Evolutionary conservation across 129 eudicot species (phyloP).

Genomic region (Helianthus tuberosus): DNA sequence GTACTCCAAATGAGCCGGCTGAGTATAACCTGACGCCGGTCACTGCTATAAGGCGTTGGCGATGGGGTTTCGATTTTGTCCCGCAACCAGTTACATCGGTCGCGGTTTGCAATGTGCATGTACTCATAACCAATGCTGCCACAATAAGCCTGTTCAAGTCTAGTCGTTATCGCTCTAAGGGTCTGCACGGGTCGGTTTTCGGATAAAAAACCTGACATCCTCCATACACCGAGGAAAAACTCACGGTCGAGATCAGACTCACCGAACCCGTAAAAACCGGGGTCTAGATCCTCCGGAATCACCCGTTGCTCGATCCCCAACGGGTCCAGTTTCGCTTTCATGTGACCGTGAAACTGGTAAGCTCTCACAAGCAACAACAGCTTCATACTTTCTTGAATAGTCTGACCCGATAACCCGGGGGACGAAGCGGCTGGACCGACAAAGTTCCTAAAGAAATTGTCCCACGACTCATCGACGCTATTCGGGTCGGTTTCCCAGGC

Average conservation of each 20-base stretch:
- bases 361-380: slow-evolving; percentile 86
- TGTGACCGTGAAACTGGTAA: slow-evolving; percentile 93
- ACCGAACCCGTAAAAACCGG: slow-evolving; percentile 66
- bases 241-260: slow-evolving; percentile 95
- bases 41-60: slow-evolving; percentile 63
- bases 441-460: slow-evolving; percentile 87
- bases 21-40: slow-evolving; percentile 86
- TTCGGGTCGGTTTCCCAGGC: slow-evolving; percentile 94
- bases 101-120: slow-evolving; percentile 91
- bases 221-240: slow-evolving; percentile 94
- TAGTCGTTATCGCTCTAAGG: slow-evolving; percentile 67
- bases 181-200: slow-evolving; percentile 98
- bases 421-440: slow-evolving; percentile 80
- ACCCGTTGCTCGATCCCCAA: slow-evolving; percentile 66
- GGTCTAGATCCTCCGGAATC: slow-evolving; percentile 75
- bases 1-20: slow-evolving; percentile 90
- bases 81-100: slow-evolving; percentile 88
- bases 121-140: slow-evolving; percentile 91
- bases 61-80: slow-evolving; percentile 92
- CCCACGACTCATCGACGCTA: slow-evolving; percentile 97
- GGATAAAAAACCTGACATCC: slow-evolving; percentile 85
- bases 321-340: slow-evolving; percentile 90
- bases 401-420: slow-evolving; percentile 87
- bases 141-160: slow-evolving; percentile 98
- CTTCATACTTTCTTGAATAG: slow-evolving; percentile 94